Evolutionary conservation across 495 filamentous ascomycete species (phyloP).

Genomic region (Hypoxylon perforatum): DNA sequence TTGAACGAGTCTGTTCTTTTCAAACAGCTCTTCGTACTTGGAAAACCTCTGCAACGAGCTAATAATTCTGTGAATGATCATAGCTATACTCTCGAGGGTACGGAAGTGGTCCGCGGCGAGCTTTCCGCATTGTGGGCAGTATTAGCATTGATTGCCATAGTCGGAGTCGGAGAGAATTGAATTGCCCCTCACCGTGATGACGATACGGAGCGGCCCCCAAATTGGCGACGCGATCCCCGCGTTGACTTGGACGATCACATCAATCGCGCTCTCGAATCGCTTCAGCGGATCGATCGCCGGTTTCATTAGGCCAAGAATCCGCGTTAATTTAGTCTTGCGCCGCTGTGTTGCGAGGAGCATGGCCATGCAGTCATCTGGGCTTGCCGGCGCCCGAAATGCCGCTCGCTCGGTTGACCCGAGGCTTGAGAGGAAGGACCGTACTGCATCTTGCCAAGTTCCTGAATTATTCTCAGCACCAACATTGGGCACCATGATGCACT

Average conservation of each 20-base stretch:
- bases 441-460: conserved; percentile 28
- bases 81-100: conserved; percentile 41
- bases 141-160: conserved; percentile 14
- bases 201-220: conserved; percentile 34
- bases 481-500: conserved; percentile 9
- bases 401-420: conserved; percentile 22
- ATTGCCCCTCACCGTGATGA: conserved; percentile 31
- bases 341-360: conserved; percentile 32
- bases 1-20: conserved; percentile 34
- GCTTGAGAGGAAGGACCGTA: conserved; percentile 27
- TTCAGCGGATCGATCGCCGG: conserved; percentile 33
- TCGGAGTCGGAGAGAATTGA: background rate
- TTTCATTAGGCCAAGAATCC: conserved; percentile 29
- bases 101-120: conserved; percentile 40
- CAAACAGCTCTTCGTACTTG: conserved; percentile 43
- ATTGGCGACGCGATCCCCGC: conserved; percentile 37
- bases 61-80: conserved; percentile 41
- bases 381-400: conserved; percentile 25
- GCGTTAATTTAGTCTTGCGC: conserved; percentile 27
- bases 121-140: conserved; percentile 3
- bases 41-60: conserved; percentile 42
- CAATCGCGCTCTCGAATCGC: conserved; percentile 34
- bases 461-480: background rate
- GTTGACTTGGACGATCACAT: conserved; percentile 38
- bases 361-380: conserved; percentile 29